phyloP scores from a whole-genome alignment of 257 asterid genomes.

The Lantana camara region DNA sequence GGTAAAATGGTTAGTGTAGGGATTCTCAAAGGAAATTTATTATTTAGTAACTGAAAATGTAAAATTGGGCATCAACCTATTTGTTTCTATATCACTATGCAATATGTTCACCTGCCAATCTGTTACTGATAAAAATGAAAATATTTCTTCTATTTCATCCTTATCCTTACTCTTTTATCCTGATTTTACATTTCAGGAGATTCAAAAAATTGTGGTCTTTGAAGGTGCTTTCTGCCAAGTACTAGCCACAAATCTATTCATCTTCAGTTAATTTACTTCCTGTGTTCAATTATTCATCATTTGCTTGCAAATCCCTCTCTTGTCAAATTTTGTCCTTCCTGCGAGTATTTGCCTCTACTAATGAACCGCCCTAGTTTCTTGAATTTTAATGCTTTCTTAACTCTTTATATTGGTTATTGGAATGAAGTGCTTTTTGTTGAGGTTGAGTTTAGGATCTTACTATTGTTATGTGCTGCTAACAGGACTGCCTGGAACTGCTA shows the following conservation, averaged over 20 bases:
- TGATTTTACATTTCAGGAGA: conserved; percentile 62
- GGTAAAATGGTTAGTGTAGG: conserved; percentile 59
- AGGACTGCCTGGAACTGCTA: conserved; percentile 91
- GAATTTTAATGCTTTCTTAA: background rate
- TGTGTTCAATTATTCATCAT: too few species aligned
- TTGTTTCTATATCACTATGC: too few species aligned
- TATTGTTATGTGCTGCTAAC: conserved; percentile 39
- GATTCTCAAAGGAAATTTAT: too few species aligned
- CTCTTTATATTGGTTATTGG: conserved; percentile 2
- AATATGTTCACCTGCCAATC: too few species aligned
- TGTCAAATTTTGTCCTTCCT: background rate
- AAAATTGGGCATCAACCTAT: too few species aligned
- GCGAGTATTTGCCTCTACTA: background rate
- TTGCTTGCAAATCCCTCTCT: background rate
- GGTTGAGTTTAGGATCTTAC: conserved; percentile 15
- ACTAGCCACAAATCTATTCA: conserved; percentile 6
- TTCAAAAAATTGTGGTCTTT: conserved; percentile 95
- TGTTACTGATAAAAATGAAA: background rate
- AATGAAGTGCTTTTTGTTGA: background rate
- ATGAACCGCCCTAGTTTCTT: background rate
- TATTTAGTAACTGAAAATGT: too few species aligned
- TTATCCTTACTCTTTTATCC: conserved; percentile 10
- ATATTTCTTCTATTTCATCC: conserved; percentile 1
- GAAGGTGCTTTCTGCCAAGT: conserved; percentile 70
- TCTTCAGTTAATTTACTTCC: conserved; percentile 1